Base-by-base conservation (phyloP, 2,329 filamentous ascomycete genomes). In the Aspergillus fijiensis region DNA sequence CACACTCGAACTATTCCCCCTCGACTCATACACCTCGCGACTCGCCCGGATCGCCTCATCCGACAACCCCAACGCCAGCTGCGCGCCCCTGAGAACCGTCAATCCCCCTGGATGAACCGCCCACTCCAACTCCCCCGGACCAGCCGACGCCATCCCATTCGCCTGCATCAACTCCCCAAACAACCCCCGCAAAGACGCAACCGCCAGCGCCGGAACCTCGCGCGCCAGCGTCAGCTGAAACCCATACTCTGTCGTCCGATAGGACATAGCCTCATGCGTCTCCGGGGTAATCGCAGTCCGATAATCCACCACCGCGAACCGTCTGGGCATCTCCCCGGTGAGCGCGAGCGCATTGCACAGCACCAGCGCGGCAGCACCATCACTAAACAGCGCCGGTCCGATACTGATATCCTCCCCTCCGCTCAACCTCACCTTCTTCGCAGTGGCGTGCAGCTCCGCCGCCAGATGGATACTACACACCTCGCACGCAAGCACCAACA, bases 401-500 rank as follows among this genome's bases (percentile, higher is more conserved):
- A 58, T 35, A 9, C 49, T 14, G 11, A 31, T 10, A 23, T 23
- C 23, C 14, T 35, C 33, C 33, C 11, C 33, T 5, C 5, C 33
- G 2, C 2, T 2, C 11, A 12, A 12, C 0, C 12, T 12, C 11
- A 16, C 4, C 33, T 16, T 5, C 19, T 11, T 16, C 3, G 49
- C 27, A 3, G 49, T 35, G n/a, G 33, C 49, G 5, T 52, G 23
- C 12, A 58, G 23, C 49, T 52, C 49, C n/a, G 56, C 33, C 2
- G 49, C 35, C 14, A 58, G 14, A 14, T 47, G 35, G 5, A 52
- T 52, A 19, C 35, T 53, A 29, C 49, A 58, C 16, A 58, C 31
- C 19, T 58, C 56, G 31, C 56, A 58, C 11, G 56, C 56, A 19
- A 58, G 23, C 12, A 58, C 21, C 14, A 58, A 47, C 4, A 51